Conservation (phyloP, 768 basidiomycete genomes). For the Agrocybe pediades region DNA sequence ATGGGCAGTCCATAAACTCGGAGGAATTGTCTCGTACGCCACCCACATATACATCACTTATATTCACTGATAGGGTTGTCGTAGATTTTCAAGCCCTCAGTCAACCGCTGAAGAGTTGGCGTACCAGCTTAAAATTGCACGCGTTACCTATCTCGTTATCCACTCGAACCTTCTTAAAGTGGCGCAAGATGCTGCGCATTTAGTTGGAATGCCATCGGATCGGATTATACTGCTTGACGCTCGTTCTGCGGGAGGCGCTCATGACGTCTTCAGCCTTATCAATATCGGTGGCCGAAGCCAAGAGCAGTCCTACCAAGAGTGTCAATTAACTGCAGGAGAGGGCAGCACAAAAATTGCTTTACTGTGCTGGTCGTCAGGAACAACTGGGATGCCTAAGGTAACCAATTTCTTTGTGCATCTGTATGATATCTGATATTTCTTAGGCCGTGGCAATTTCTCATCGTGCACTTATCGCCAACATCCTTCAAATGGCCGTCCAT, state of each 20-base stretch:
- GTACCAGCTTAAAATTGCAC: slow-evolving; percentile 48
- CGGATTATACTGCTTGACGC: slow-evolving; percentile 42
- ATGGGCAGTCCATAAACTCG: slow-evolving; percentile 55
- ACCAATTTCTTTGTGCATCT: background rate
- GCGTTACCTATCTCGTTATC: slow-evolving; percentile 43
- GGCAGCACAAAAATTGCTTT: slow-evolving; percentile 62
- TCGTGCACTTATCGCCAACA: slow-evolving; percentile 55
- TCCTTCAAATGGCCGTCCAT: slow-evolving; percentile 51
- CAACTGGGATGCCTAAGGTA: slow-evolving; percentile 69
- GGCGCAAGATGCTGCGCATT: slow-evolving; percentile 36
- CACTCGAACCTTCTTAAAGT: slow-evolving; percentile 41
- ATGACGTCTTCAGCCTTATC: slow-evolving; percentile 3
- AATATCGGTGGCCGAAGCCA: slow-evolving; percentile 25
- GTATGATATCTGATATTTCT: background rate
- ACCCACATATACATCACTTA: background rate
- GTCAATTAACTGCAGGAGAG: slow-evolving; percentile 48
- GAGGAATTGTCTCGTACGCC: slow-evolving; percentile 52
- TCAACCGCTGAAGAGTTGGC: slow-evolving; percentile 54
- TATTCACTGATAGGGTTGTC: slow-evolving; percentile 10
- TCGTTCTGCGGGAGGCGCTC: slow-evolving; percentile 3
- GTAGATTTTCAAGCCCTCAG: slow-evolving; percentile 55
- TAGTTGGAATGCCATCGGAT: slow-evolving; percentile 34
- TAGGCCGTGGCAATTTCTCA: slow-evolving; percentile 57
- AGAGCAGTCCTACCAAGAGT: slow-evolving; percentile 38
- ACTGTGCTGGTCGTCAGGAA: slow-evolving; percentile 68